Evolutionary conservation across 345 rosid genomes (phyloP).

Genomic region (Firmiana major): DNA sequence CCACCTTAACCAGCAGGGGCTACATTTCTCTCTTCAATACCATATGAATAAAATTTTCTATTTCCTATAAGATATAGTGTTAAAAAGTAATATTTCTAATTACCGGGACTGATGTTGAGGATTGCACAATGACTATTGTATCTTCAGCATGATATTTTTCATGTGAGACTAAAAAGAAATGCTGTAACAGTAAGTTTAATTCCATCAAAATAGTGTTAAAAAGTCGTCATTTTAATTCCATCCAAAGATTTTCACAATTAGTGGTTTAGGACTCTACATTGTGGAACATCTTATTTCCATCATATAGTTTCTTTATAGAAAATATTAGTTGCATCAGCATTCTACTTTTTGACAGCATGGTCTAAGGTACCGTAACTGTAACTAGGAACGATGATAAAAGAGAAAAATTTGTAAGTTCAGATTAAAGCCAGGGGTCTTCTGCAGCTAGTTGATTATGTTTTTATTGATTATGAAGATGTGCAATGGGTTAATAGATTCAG

Average conservation of each 20-base stretch:
- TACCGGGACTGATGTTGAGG: slow-evolving; percentile 75
- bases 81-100: slow-evolving; percentile 11
- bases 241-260: too few species aligned
- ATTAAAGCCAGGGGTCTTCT: background rate
- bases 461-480: background rate
- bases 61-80: background rate
- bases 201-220: too few species aligned
- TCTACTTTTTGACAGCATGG: background rate
- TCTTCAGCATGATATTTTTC: slow-evolving; percentile 95
- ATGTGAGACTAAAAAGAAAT: slow-evolving; percentile 62
- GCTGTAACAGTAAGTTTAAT: background rate
- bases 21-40: background rate
- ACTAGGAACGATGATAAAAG: background rate
- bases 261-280: too few species aligned
- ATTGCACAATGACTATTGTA: slow-evolving; percentile 71
- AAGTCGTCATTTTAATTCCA: too few species aligned
- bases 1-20: slow-evolving; percentile 11
- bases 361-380: background rate
- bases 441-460: background rate
- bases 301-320: background rate
- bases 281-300: too few species aligned
- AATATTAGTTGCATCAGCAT: background rate
- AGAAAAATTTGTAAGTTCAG: background rate
- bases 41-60: background rate
- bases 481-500: background rate